phyloP scores from a whole-genome alignment of 257 asterid genomes.

The Thymus mandschuricus region DNA sequence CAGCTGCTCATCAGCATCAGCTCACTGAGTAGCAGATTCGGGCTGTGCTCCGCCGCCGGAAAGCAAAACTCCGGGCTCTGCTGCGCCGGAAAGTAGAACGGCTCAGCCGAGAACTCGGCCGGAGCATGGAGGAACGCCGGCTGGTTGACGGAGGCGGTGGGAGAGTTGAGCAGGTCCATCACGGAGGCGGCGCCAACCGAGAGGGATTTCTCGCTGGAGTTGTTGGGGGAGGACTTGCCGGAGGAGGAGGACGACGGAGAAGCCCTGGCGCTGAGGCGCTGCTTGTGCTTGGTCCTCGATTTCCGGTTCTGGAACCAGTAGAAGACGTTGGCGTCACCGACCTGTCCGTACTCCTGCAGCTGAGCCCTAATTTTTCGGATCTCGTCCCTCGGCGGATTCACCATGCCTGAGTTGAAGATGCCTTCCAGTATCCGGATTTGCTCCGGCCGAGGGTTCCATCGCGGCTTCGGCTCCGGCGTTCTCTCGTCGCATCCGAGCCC shows the following conservation, averaged over 20 bases:
- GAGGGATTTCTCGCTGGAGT: constrained; percentile 49
- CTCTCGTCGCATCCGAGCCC: constrained; percentile 66
- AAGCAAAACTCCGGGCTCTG: constrained; percentile 61
- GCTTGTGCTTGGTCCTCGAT: constrained; percentile 92
- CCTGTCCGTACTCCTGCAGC: constrained; percentile 86
- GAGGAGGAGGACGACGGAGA: constrained; percentile 64
- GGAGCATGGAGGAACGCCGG: constrained; percentile 40
- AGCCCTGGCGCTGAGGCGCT: constrained; percentile 54
- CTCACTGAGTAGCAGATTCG: constrained; percentile 49
- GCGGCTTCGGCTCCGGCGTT: constrained; percentile 89
- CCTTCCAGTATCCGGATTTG: constrained; percentile 87
- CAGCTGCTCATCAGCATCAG: constrained; percentile 56
- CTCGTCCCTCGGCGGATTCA: constrained; percentile 93
- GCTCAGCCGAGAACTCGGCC: constrained; percentile 47
- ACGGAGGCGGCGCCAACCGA: constrained; percentile 45
- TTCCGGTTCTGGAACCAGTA: constrained; percentile 98
- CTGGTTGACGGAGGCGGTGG: constrained; percentile 78
- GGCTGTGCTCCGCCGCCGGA: constrained; percentile 36
- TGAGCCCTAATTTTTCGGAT: constrained; percentile 84
- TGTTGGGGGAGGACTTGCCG: constrained; percentile 55
- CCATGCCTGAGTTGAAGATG: constrained; percentile 95
- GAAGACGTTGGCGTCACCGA: constrained; percentile 95
- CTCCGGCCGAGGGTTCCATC: constrained; percentile 97
- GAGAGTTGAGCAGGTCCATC: constrained; percentile 58
- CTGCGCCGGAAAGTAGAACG: constrained; percentile 57